phyloP scores from a whole-genome alignment of 805 yeast species.

The Candida odintsovae region DNA sequence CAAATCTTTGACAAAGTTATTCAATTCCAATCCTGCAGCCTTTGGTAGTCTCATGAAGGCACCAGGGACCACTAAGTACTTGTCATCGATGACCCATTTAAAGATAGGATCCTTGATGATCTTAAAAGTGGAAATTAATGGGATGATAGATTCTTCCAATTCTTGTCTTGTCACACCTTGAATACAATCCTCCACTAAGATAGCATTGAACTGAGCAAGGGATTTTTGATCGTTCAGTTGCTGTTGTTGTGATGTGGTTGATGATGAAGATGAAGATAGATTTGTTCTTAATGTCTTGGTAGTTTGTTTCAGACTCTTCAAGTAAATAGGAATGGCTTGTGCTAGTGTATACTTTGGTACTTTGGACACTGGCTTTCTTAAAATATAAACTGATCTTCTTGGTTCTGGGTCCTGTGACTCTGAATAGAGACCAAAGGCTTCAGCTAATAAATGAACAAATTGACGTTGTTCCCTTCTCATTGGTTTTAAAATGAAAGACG shows the following conservation, averaged over 20 bases:
- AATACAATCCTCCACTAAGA: conserved; percentile 46
- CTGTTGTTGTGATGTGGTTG: not conserved
- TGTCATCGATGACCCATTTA: conserved; percentile 37
- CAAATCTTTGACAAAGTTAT: conserved; percentile 32
- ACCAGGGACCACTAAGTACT: conserved; percentile 31
- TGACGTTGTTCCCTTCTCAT: conserved; percentile 66
- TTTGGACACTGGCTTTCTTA: conserved; percentile 25
- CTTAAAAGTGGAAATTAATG: conserved; percentile 2
- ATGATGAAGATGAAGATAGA: not conserved
- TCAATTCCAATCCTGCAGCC: conserved; percentile 39
- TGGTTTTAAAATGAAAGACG: conserved; percentile 59
- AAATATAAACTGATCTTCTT: conserved; percentile 62
- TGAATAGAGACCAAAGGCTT: conserved; percentile 48
- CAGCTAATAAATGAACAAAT: conserved; percentile 66
- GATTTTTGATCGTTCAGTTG: not conserved
- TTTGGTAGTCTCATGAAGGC: conserved; percentile 28
- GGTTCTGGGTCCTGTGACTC: conserved; percentile 86
- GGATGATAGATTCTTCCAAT: conserved; percentile 19
- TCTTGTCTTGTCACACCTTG: conserved; percentile 41
- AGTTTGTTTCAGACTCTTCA: conserved; percentile 19
- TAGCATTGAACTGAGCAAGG: conserved; percentile 40
- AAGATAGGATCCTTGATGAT: conserved; percentile 24
- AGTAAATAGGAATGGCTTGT: conserved; percentile 34
- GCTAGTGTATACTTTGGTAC: conserved; percentile 42
- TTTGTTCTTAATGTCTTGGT: conserved; percentile 21